Base-by-base conservation (phyloP, 2,329 filamentous ascomycete species). In the Helotiales sp. region DNA sequence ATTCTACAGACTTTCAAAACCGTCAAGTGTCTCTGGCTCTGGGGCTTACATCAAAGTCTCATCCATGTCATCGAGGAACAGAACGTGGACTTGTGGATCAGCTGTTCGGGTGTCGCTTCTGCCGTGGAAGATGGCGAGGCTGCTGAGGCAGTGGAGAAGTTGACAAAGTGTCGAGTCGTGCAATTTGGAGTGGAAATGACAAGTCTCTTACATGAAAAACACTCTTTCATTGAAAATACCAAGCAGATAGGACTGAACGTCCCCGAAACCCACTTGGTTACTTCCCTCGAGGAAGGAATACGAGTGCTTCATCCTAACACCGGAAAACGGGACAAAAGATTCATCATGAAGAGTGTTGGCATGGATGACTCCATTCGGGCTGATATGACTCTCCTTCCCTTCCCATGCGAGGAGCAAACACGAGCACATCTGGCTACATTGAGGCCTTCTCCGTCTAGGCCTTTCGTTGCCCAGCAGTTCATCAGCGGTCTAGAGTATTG, bases 401-500 rank as follows among this genome's bases (percentile, higher is more conserved):
- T 86, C 5, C 65, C 78, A 0, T 84, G 85, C 0, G 72, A 80
- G 2, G 77, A 79, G 8, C 81, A 86, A 66, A 93, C 90, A 0
- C 81, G 81, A 47, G 74, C 78, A 0, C 82, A 89, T 70, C 76
- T 92, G 22, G 80, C 81, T 10, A 78, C 79, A 15, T 81, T 93
- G 13, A 65, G 62, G 2, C 74, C 73, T 4, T 67, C 70, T 0
- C 49, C 65, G 0, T 67, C 61, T 6, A 62, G 81, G 2, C 86
- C 89, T 0, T 92, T 88, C 84, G 82, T 93, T 67, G 75, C 93
- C 28, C 90, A 93, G 74, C 87, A 93, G 74, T 92, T 85, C 75
- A 86, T 91, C 69, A 65, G 72, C 0, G 82, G 84, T 0, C 85
- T 86, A 0, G 90, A 93, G 75, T 93, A 89, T 75, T 91, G 89